phyloP scores from a whole-genome alignment of 1,139 yeast species.

The Lodderomyces pseudojiufengensis region DNA sequence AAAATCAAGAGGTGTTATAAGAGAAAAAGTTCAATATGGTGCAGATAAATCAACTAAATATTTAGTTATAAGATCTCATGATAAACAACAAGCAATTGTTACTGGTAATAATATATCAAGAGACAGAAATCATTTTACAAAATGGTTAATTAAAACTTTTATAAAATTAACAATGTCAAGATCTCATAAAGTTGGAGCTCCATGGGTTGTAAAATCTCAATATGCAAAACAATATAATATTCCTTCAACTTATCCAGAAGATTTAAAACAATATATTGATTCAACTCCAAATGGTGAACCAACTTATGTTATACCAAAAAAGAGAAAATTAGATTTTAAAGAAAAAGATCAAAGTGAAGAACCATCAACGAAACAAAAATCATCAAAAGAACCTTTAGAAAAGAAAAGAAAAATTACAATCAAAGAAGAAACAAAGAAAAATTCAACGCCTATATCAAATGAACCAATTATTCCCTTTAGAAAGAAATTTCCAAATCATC shows the following conservation, averaged over 20 bases:
- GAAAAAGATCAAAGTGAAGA: slow-evolving; percentile 8
- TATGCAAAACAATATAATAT: slow-evolving; percentile 62
- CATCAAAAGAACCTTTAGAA: neutral
- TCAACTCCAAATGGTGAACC: slow-evolving; percentile 41
- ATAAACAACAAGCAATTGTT: slow-evolving; percentile 59
- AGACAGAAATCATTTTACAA: slow-evolving; percentile 84
- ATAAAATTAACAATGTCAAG: slow-evolving; percentile 80
- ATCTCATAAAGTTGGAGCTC: slow-evolving; percentile 85
- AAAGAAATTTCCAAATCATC: slow-evolving; percentile 33
- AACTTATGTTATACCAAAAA: slow-evolving; percentile 17
- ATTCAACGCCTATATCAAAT: slow-evolving; percentile 1
- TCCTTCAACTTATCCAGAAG: slow-evolving; percentile 55
- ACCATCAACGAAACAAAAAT: slow-evolving; percentile 4
- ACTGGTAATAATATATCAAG: slow-evolving; percentile 72
- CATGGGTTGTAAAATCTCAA: slow-evolving; percentile 90
- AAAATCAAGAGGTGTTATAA: slow-evolving; percentile 28
- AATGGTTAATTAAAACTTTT: slow-evolving; percentile 84
- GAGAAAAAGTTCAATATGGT: slow-evolving; percentile 47
- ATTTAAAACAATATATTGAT: slow-evolving; percentile 39
- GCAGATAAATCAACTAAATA: slow-evolving; percentile 62
- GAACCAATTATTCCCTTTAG: slow-evolving; percentile 13
- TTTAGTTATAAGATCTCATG: slow-evolving; percentile 54
- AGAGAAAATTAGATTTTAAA: slow-evolving; percentile 10
- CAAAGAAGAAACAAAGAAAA: slow-evolving; percentile 4
- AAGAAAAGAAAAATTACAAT: slow-evolving; percentile 2